Base-by-base conservation (phyloP, 257 asterid genomes). In the Plantago ovata region DNA sequence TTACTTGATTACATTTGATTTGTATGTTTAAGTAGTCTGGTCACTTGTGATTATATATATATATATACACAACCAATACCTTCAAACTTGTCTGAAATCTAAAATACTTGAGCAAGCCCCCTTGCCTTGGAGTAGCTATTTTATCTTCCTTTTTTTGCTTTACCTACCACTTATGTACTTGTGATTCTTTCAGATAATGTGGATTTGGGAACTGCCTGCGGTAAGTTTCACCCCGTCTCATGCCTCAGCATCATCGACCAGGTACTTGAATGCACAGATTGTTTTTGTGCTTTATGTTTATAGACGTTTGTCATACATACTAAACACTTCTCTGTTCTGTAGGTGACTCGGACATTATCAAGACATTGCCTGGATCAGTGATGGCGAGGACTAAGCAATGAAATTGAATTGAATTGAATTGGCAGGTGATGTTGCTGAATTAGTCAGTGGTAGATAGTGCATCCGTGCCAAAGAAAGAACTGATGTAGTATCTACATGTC, bases 181-280 rank as follows among this genome's bases (percentile, higher is more conserved):
- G 2, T 18, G 7, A 22, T 14, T 39, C 20, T 22, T 66, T 20
- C 48, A 84, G 95, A 86, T 67, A 86, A 86, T 56, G 90, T 84
- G 69, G 95, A 86, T 72, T 79, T 87, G 18, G 95, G 95, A 62
- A 87, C 94, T 4, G 88, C 84, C 0, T 84, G 91, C 43, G 94
- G 94, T 39, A 84, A 72, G 75, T 87, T 79, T 48, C 81, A 61
- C 70, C 73, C 88, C 0, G 95, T 84, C 21, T 87, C 94, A 11
- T 87, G 94, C 80, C 91, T 87, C 57, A 84, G 95, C 72, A 81
- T 87, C 48, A 33, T 87, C 19, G 94, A 86, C 45, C 87, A 22
- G 95, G 89, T 83, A 66, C 38, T 28, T 28, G 36, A 0, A 3
- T 28, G 7, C 7, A 3, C 36, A n/a, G n/a, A 28, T 28, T 28